Conservation (phyloP, 169 alveolate genomes). For the Plasmodium yoelii region DNA sequence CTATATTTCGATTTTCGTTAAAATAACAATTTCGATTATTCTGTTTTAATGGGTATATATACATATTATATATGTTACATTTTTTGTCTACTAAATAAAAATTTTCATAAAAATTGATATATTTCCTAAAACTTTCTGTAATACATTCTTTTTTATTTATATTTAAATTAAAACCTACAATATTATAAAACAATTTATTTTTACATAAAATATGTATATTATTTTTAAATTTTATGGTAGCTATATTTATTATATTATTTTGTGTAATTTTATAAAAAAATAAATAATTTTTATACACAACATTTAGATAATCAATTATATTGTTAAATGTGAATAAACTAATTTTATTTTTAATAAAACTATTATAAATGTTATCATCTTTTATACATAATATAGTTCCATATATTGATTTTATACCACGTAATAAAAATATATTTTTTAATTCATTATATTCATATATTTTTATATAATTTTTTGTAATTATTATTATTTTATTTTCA, state of each 20-base stretch:
- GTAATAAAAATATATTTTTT: neutral
- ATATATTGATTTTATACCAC: too few species aligned
- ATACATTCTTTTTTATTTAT: constrained; percentile 39
- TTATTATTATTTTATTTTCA: constrained; percentile 48
- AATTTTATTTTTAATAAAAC: constrained; percentile 8
- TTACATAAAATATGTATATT: constrained; percentile 31
- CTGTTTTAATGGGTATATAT: neutral
- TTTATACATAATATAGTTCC: neutral
- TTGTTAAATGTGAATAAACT: constrained; percentile 4
- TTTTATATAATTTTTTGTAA: constrained; percentile 18
- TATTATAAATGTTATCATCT: neutral
- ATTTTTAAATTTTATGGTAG: constrained; percentile 31
- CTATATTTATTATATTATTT: constrained; percentile 9
- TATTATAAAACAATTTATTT: constrained; percentile 27
- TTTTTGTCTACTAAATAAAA: constrained; percentile 31
- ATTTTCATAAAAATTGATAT: constrained; percentile 23
- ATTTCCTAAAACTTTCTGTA: constrained; percentile 50
- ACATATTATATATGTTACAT: constrained; percentile 32
- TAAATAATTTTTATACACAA: constrained; percentile 14
- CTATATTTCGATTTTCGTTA: constrained; percentile 34
- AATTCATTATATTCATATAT: constrained; percentile 35
- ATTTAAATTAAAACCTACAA: constrained; percentile 46
- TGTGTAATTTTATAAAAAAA: constrained; percentile 6
- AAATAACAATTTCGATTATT: constrained; percentile 35
- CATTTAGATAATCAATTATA: constrained; percentile 26